Conservation (phyloP, 2,329 filamentous ascomycete genomes). For the Claviceps sorghi region DNA sequence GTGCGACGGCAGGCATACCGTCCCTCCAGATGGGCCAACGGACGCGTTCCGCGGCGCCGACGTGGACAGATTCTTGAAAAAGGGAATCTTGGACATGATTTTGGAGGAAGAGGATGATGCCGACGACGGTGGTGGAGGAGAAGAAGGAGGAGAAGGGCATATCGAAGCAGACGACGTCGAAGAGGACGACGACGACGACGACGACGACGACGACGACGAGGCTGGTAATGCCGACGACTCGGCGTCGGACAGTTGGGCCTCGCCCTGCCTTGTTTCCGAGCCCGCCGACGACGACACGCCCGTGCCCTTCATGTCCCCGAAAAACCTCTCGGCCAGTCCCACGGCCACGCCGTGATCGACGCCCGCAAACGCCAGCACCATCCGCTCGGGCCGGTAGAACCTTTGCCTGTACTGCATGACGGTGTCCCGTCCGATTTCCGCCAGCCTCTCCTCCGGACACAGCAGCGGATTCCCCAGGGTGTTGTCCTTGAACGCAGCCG, state of each 20-base stretch:
- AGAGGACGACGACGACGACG: constrained; percentile 18
- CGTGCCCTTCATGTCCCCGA: constrained; percentile 66
- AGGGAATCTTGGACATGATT: constrained; percentile 70
- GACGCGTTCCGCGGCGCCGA: constrained; percentile 50
- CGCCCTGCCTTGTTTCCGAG: constrained; percentile 40
- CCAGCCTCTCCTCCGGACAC: constrained; percentile 73
- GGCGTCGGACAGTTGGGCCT: constrained; percentile 16
- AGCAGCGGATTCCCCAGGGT: constrained; percentile 87
- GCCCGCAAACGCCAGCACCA: constrained; percentile 90
- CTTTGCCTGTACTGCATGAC: constrained; percentile 65
- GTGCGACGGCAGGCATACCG: constrained; percentile 53
- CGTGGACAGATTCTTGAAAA: constrained; percentile 77
- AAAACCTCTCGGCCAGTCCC: constrained; percentile 64
- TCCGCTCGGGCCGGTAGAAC: constrained; percentile 80
- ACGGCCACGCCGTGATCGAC: constrained; percentile 73
- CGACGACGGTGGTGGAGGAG: constrained; percentile 19
- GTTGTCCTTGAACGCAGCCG: constrained; percentile 90
- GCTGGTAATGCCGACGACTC: constrained; percentile 16
- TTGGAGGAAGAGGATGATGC: constrained; percentile 32
- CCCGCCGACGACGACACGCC: constrained; percentile 34
- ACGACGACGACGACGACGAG: constrained; percentile 19
- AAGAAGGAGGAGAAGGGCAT: constrained; percentile 19
- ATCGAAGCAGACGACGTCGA: constrained; percentile 19
- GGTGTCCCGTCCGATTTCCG: constrained; percentile 55
- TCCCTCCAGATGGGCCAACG: constrained; percentile 26